phyloP scores from a whole-genome alignment of 78 protist genomes.

The Chrysochromulina parva region DNA sequence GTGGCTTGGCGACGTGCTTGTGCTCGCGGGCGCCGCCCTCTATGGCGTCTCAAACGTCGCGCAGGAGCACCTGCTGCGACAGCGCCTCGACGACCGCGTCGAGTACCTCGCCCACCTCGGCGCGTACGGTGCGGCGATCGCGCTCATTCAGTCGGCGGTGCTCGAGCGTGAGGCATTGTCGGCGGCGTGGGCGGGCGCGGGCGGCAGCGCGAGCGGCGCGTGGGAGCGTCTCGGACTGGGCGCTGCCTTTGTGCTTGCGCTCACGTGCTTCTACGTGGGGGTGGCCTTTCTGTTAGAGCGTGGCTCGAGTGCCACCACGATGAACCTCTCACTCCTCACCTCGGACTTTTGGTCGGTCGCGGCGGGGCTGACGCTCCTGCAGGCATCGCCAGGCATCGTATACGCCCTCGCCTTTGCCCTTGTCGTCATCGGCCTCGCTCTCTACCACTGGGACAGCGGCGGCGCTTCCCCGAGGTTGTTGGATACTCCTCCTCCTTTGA shows the following conservation, averaged over 20 bases:
- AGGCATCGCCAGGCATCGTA: not conserved
- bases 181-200: not conserved
- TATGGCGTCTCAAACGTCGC: conserved; percentile 19
- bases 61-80: not conserved
- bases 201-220: no score
- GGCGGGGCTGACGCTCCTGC: not conserved
- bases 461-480: no score
- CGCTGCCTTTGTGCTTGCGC: not conserved
- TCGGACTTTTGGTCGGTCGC: conserved; percentile 14
- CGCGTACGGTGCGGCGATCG: not conserved
- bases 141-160: not conserved
- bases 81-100: not conserved
- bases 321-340: not conserved
- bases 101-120: no score
- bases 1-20: conserved; percentile 24
- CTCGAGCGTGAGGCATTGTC: not conserved
- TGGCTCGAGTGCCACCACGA: not conserved
- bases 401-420: no score
- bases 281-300: not conserved
- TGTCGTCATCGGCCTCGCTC: no score
- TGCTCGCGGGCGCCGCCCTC: not conserved
- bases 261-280: not conserved
- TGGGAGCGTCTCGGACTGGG: not conserved
- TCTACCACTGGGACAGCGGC: no score
- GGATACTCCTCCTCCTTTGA: no score